Conservation (phyloP, 768 basidiomycete species). For the Pisolithus orientalis region DNA sequence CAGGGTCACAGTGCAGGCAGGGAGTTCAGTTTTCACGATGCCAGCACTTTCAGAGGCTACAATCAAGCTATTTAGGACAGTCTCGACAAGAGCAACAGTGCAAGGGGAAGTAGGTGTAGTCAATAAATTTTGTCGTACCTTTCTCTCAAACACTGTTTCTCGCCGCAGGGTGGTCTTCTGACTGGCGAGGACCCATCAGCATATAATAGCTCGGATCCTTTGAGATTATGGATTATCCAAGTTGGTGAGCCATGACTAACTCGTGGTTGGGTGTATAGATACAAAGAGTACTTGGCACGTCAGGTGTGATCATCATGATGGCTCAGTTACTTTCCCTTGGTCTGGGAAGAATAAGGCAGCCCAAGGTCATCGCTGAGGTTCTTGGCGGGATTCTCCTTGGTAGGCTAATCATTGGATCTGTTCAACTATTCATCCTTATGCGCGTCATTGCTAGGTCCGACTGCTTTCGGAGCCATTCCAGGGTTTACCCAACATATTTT, state of each 20-base stretch:
- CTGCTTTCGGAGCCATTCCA: conserved; percentile 75
- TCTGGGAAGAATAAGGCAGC: conserved; percentile 75
- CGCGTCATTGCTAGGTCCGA: conserved; percentile 28
- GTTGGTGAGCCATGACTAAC: conserved; percentile 43
- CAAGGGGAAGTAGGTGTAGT: conserved; percentile 17
- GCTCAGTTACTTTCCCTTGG: conserved; percentile 69
- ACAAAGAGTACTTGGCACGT: not conserved
- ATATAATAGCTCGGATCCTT: conserved; percentile 61
- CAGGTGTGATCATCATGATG: conserved; percentile 78
- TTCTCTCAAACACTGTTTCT: not conserved
- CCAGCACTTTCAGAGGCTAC: conserved; percentile 43
- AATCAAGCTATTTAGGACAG: conserved; percentile 7
- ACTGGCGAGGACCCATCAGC: conserved; percentile 67
- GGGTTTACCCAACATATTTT: conserved; percentile 86
- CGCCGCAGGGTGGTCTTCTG: conserved; percentile 62
- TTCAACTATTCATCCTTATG: not conserved
- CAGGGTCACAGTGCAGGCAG: not conserved
- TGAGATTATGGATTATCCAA: conserved; percentile 76
- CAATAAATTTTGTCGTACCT: not conserved
- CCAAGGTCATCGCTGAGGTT: conserved; percentile 79
- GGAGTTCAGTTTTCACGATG: conserved; percentile 8
- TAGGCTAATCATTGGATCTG: conserved; percentile 14
- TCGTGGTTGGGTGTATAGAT: not conserved
- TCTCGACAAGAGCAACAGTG: conserved; percentile 6
- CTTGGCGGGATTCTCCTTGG: conserved; percentile 88